Base-by-base conservation (phyloP, 352 stramenopile genomes). In the Plasmopara halstedii region DNA sequence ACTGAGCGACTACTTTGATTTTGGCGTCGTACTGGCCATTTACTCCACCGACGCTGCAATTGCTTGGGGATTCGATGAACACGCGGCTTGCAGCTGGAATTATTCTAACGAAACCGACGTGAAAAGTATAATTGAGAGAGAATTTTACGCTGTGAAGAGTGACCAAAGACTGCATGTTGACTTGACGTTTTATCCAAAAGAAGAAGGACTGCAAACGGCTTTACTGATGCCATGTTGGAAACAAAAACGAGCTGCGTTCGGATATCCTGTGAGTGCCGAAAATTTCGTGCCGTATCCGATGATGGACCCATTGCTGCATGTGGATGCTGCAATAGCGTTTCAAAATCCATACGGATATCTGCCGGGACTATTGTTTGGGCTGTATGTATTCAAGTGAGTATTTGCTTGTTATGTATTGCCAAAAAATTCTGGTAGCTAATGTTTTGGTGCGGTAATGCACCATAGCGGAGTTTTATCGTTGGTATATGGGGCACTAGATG, bases 331-430 rank as follows among this genome's bases (percentile, higher is more conserved):
- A 8, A 70, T 91, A 32, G 58, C 70, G 9, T 95, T 95, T 45
- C 50, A 55, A 9, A 95, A 95, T 46, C 68, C 79, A 17, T 91
- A 92, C 42, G 83, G 83, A 9, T 95, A 85, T 49, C 40, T 95
- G 2, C 83, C 83, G 2, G 80, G 71, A 15, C 51, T 92, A 26
- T 64, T 93, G 22, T 91, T 77, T 26, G 83, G 82, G 14, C 64
- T 93, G 22, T 83, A 86, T 43, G 81, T 77, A 8, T 93, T 95
- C 70, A 91, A 80, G 83, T 94, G 63, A 37, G 63, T 70, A 21
- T 15, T 3, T 25, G 15, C 2, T 35, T 17, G n/a, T 15, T 17
- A 18, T 2, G 5, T 35, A 15, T 3, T 35, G 31, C 6, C 26
- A 50, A n/a, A 8, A 14, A 48, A n/a, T 47, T 36, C 29, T 31